A percentile compares a stretch with the other conserved stretches of the same genome.
These are phyloP conservation scores for Aphanocladium album DNA, from an alignment of 2,329 filamentous ascomycete species.

Conservation along the genomic window DNA sequence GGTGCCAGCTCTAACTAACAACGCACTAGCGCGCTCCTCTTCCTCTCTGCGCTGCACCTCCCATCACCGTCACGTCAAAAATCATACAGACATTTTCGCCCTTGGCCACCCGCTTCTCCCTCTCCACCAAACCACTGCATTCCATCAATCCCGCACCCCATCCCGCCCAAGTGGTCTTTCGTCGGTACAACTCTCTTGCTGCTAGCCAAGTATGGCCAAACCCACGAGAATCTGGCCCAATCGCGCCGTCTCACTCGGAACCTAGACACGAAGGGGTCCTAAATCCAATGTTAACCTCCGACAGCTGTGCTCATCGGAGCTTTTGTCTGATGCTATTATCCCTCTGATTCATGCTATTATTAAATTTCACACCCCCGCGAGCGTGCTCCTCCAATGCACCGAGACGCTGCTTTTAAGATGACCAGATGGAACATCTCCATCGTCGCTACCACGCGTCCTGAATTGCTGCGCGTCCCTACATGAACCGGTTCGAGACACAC, in stretches of 20 bases:
- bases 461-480: not conserved
- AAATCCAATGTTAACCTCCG: not conserved
- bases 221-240: not conserved
- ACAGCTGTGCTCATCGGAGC: not conserved
- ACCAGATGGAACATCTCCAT: not conserved
- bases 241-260: not conserved
- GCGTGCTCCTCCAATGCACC: no score
- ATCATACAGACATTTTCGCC: not conserved
- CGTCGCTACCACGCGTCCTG: not conserved
- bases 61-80: not conserved
- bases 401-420: no score
- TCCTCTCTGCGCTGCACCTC: no score
- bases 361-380: no score
- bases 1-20: not conserved
- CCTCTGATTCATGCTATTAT: not conserved
- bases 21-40: no score
- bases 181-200: no score
- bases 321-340: not conserved
- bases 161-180: not conserved
- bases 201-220: not conserved
- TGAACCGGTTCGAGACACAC: slow-evolving; percentile 3
- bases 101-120: slow-evolving; percentile 12
- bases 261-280: not conserved
- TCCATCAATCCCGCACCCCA: not conserved
- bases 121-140: not conserved